A percentile compares a stretch with the other conserved stretches of the same genome.
These are phyloP conservation scores for Batkoa obscura DNA, from an alignment of 371 early-diverging fungal species.

Conservation along the genomic window DNA sequence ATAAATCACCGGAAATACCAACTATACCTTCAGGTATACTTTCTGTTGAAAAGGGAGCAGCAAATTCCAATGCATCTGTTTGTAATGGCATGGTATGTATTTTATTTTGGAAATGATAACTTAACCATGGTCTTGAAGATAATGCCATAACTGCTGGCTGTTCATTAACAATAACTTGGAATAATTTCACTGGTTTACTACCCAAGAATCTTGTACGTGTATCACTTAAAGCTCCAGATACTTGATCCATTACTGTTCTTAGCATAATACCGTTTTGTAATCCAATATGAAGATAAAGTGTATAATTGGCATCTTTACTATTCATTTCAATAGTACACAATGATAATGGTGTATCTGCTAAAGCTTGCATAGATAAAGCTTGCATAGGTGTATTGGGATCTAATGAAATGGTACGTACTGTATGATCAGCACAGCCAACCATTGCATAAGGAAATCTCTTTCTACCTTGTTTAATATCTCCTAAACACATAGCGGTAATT, in stretches of 20 bases:
- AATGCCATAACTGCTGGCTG: slow-evolving; percentile 61
- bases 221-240: slow-evolving; percentile 69
- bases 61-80: slow-evolving; percentile 22
- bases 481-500: slow-evolving; percentile 56
- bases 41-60: slow-evolving; percentile 70
- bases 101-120: slow-evolving; percentile 57
- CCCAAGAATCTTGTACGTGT: slow-evolving; percentile 76
- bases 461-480: slow-evolving; percentile 64
- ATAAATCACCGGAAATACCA: slow-evolving; percentile 63
- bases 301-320: slow-evolving; percentile 42
- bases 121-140: slow-evolving; percentile 78
- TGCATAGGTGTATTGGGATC: slow-evolving; percentile 65
- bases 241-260: slow-evolving; percentile 67
- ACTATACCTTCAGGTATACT: slow-evolving; percentile 81
- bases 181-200: slow-evolving; percentile 59
- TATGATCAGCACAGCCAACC: slow-evolving; percentile 80
- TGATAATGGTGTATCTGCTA: slow-evolving; percentile 30
- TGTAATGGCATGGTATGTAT: slow-evolving; percentile 23
- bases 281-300: slow-evolving; percentile 72
- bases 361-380: slow-evolving; percentile 47
- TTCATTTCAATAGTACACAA: slow-evolving; percentile 57
- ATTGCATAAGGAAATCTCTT: slow-evolving; percentile 53
- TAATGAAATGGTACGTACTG: slow-evolving; percentile 72
- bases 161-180: slow-evolving; percentile 40
- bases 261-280: slow-evolving; percentile 73